phyloP scores from a whole-genome alignment of 1,284 basidiomycete genomes.

The Golubevia pallescens region DNA sequence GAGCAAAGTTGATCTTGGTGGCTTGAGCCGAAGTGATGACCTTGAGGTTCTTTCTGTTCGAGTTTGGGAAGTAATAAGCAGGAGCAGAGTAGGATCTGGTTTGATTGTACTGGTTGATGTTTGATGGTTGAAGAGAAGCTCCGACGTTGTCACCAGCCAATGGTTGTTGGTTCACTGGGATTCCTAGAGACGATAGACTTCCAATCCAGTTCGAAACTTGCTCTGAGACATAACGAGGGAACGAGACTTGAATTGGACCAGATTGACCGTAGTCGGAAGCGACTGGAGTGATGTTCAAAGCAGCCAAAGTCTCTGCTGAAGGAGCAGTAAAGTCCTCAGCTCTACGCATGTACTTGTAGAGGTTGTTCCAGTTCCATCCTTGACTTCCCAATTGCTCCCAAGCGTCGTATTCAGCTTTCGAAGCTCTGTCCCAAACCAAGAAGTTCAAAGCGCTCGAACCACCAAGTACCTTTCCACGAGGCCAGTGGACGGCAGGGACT shows the following conservation, averaged over 20 bases:
- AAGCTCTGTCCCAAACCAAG: constrained; percentile 61
- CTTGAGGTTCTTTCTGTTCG: constrained; percentile 41
- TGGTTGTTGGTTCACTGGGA: constrained; percentile 32
- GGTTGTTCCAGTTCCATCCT: constrained; percentile 63
- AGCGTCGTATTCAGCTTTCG: constrained; percentile 54
- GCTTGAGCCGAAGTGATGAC: constrained; percentile 43
- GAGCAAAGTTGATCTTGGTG: constrained; percentile 43
- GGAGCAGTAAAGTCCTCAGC: constrained; percentile 52
- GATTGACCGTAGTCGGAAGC: constrained; percentile 43
- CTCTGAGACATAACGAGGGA: constrained; percentile 45
- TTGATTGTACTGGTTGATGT: constrained; percentile 39
- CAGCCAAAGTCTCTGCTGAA: constrained; percentile 30
- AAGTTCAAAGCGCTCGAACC: constrained; percentile 63
- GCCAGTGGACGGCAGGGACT: constrained; percentile 25
- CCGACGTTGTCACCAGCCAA: constrained; percentile 48
- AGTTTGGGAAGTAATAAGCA: constrained; percentile 47
- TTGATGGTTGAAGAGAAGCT: constrained; percentile 15
- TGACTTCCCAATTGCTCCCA: constrained; percentile 46
- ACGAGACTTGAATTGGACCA: constrained; percentile 53
- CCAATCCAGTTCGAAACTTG: constrained; percentile 36
- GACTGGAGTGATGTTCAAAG: constrained; percentile 34
- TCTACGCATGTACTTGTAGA: constrained; percentile 66
- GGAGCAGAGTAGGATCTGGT: constrained; percentile 53
- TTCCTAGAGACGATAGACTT: constrained; percentile 30
- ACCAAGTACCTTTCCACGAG: constrained; percentile 60